Evolutionary conservation across 2,329 filamentous ascomycete species (phyloP).

Genomic region (Alternaria rosae): DNA sequence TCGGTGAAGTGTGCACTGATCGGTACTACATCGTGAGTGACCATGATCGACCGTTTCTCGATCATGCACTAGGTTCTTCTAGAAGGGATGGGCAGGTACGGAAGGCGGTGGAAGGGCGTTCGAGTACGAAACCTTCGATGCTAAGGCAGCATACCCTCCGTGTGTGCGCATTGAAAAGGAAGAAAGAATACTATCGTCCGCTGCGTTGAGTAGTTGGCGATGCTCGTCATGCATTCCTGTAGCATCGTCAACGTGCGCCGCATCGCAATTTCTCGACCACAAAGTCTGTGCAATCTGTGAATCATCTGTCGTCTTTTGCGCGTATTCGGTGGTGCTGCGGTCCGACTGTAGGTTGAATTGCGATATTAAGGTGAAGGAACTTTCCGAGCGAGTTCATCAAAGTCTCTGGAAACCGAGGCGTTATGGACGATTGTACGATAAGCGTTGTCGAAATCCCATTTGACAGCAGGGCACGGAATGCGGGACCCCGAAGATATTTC

Average conservation of each 20-base stretch:
- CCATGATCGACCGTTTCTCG: conserved; percentile 35
- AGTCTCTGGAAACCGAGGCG: background rate
- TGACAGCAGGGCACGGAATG: background rate
- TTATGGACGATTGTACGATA: background rate
- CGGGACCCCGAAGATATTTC: background rate
- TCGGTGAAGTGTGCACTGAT: background rate
- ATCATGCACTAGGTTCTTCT: conserved; percentile 22
- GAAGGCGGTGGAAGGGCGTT: background rate
- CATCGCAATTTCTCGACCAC: conserved; percentile 1
- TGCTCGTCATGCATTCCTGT: conserved; percentile 1
- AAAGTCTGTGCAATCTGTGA: background rate
- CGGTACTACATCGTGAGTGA: conserved; percentile 11
- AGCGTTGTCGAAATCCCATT: background rate
- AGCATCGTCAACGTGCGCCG: background rate
- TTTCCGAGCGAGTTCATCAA: background rate
- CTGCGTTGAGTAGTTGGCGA: background rate
- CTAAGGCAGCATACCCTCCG: background rate
- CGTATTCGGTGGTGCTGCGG: background rate
- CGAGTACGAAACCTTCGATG: background rate
- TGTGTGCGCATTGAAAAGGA: background rate
- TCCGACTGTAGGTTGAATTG: background rate
- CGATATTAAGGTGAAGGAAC: background rate
- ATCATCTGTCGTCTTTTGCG: background rate
- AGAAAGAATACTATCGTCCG: background rate
- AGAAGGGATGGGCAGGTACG: conserved; percentile 1